phyloP scores from a whole-genome alignment of 225 moss, liverwort and hornwort species.

The Sphagnum contortum region DNA sequence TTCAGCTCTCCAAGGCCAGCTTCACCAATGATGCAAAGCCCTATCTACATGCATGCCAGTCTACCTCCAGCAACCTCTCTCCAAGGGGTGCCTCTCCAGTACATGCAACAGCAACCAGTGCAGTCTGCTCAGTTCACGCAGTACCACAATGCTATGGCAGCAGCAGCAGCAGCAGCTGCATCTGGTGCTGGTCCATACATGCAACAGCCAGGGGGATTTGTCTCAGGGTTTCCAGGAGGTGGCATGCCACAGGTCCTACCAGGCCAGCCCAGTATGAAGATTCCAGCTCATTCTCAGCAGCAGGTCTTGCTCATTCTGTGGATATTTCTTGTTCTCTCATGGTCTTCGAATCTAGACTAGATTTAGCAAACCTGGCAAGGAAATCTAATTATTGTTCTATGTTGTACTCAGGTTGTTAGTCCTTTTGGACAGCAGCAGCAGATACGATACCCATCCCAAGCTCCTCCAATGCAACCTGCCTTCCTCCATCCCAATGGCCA shows the following conservation, averaged over 20 bases:
- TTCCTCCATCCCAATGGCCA: slow-evolving; percentile 62
- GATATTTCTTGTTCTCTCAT: neutral
- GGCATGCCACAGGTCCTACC: slow-evolving; percentile 56
- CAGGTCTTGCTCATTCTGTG: slow-evolving; percentile 34
- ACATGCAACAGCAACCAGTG: slow-evolving; percentile 40
- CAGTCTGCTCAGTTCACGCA: slow-evolving; percentile 52
- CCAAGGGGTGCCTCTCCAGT: slow-evolving; percentile 54
- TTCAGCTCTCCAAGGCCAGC: slow-evolving; percentile 36
- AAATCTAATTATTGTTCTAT: neutral
- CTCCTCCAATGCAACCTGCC: slow-evolving; percentile 67
- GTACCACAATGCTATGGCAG: slow-evolving; percentile 41
- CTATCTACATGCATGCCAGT: slow-evolving; percentile 51
- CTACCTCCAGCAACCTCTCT: slow-evolving; percentile 38
- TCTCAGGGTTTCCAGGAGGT: slow-evolving; percentile 52
- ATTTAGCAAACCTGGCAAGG: too few relatives aligned
- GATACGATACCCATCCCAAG: slow-evolving; percentile 55
- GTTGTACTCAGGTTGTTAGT: slow-evolving; percentile 24
- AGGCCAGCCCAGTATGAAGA: slow-evolving; percentile 55
- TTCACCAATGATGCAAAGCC: slow-evolving; percentile 42
- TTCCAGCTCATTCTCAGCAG: slow-evolving; percentile 56
- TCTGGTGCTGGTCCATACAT: slow-evolving; percentile 35
- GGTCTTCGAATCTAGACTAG: neutral
- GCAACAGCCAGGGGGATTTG: slow-evolving; percentile 46
- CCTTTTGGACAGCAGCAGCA: slow-evolving; percentile 71
- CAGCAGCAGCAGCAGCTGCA: slow-evolving; percentile 35